These are phyloP conservation scores for Entomortierella chlamydospora DNA, from an alignment of 192 early-diverging fungal species.

Conservation along the genomic window DNA sequence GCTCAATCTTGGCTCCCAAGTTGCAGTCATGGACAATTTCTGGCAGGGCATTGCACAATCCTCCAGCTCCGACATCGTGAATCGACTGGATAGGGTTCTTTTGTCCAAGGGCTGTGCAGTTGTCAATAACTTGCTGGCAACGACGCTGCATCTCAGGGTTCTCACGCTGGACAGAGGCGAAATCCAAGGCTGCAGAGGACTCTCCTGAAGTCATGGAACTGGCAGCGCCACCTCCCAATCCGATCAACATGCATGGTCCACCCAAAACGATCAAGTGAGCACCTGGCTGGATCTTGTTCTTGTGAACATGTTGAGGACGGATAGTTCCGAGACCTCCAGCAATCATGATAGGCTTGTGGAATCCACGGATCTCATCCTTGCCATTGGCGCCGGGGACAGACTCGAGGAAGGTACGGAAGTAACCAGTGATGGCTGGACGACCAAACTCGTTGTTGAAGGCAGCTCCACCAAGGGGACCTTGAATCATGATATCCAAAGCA, in stretches of 20 bases:
- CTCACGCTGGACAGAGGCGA: constrained; percentile 98
- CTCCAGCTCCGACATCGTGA: constrained; percentile 99
- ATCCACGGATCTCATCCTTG: constrained; percentile 85
- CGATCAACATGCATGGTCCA: constrained; percentile 98
- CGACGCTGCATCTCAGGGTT: constrained; percentile 99
- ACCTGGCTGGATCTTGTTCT: constrained; percentile 86
- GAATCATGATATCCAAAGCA: constrained; percentile 96
- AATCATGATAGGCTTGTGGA: constrained; percentile 99
- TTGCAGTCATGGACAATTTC: constrained; percentile 97
- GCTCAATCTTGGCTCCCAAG: constrained; percentile 91
- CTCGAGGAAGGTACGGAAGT: constrained; percentile 94
- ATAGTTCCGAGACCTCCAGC: constrained; percentile 97
- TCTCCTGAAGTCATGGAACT: constrained; percentile 93
- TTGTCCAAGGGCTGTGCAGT: constrained; percentile 86
- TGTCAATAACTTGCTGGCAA: constrained; percentile 96
- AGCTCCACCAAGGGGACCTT: constrained; percentile 97
- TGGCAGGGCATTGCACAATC: constrained; percentile 96
- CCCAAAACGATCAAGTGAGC: constrained; percentile 90
- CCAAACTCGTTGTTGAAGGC: constrained; percentile 99
- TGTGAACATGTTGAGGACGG: constrained; percentile 89
- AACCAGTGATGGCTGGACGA: constrained; percentile 92
- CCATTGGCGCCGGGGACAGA: constrained; percentile 64
- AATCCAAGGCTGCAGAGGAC: constrained; percentile 91
- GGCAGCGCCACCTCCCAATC: constrained; percentile 98
- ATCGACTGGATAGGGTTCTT: constrained; percentile 91